Conservation (phyloP, 441 rosid species). For the Raphanus hybrid region DNA sequence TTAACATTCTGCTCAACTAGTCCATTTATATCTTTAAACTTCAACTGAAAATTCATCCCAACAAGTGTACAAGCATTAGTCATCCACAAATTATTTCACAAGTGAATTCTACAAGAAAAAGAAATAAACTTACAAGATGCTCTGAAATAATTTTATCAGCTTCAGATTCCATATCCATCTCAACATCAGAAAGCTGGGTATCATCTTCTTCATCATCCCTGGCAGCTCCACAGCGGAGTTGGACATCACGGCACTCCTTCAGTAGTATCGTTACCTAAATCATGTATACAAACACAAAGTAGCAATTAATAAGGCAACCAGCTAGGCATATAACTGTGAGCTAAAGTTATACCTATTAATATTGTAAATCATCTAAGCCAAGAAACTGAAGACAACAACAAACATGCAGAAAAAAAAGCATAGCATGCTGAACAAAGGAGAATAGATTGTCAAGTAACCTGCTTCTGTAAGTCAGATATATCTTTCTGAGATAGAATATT, state of each 20-base stretch:
- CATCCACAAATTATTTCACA: conserved; percentile 14
- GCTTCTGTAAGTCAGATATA: conserved; percentile 79
- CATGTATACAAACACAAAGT: conserved; percentile 31
- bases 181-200: conserved; percentile 49
- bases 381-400: conserved; percentile 26
- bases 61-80: conserved; percentile 28
- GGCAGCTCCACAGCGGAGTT: conserved; percentile 81
- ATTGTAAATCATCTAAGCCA: conserved; percentile 27
- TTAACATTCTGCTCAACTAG: conserved; percentile 97
- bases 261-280: conserved; percentile 88
- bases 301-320: conserved; percentile 26
- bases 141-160: conserved; percentile 80
- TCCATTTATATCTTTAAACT: conserved; percentile 94
- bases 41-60: conserved; percentile 62
- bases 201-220: conserved; percentile 53
- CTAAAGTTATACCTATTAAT: conserved; percentile 11
- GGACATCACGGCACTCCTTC: conserved; percentile 96
- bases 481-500: conserved; percentile 70
- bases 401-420: conserved; percentile 14
- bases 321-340: conserved; percentile 15
- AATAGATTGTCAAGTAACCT: conserved; percentile 51
- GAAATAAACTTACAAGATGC: conserved; percentile 61
- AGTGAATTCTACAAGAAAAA: conserved; percentile 1
- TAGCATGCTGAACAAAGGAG: conserved; percentile 12
- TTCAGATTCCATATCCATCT: conserved; percentile 60